Conservation (phyloP, 768 basidiomycete species). For the Kwoniella newhampshirensis region DNA sequence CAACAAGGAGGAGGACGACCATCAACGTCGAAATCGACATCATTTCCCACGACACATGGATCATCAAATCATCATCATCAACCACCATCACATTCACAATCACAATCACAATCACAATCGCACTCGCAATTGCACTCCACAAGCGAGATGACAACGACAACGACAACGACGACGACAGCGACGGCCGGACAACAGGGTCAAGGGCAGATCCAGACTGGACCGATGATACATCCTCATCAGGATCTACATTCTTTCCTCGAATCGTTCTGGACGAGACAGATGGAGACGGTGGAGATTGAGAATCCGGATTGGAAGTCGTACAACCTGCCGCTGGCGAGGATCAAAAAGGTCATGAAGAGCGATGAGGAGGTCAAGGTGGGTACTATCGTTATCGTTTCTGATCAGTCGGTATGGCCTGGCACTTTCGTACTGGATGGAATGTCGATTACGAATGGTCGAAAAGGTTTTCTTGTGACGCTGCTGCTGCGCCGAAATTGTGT, state of each 20-base stretch:
- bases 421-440: neutral
- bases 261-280: conserved; percentile 86
- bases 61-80: neutral
- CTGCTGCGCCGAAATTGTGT: no score
- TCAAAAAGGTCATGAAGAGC: conserved; percentile 99
- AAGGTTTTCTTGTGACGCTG: no score
- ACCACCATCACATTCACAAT: neutral
- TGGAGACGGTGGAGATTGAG: conserved; percentile 81
- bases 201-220: conserved; percentile 43
- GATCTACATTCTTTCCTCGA: conserved; percentile 81
- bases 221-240: conserved; percentile 79
- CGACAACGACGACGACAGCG: neutral
- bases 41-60: no score
- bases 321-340: conserved; percentile 85
- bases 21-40: no score
- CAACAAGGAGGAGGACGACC: no score
- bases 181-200: neutral
- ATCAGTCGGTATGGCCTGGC: neutral
- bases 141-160: neutral
- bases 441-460: no score
- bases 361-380: conserved; percentile 76
- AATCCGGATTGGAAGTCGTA: conserved; percentile 63
- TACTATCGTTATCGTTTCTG: conserved; percentile 8
- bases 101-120: neutral
- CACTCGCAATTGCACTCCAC: no score